Evolutionary conservation across 768 basidiomycete species (phyloP).

Genomic region (Boletus sp.): DNA sequence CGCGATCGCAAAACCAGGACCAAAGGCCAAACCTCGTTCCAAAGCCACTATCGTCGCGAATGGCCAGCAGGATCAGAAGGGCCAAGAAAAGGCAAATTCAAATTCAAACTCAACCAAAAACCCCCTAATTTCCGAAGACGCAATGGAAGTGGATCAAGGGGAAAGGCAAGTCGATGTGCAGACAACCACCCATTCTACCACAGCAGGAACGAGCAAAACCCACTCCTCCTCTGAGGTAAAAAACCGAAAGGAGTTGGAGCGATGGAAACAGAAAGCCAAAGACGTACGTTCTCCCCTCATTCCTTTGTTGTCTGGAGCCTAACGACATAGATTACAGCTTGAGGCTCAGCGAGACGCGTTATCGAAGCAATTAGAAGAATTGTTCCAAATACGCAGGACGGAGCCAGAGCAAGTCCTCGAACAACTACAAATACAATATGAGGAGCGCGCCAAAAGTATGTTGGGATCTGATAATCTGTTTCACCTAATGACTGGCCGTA

Average conservation of each 20-base stretch:
- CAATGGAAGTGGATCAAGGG: constrained; percentile 15
- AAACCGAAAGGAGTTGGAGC: constrained; percentile 26
- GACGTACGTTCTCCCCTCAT: constrained; percentile 15
- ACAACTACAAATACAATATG: constrained; percentile 48
- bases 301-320: not conserved
- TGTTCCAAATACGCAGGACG: constrained; percentile 55
- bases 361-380: constrained; percentile 56
- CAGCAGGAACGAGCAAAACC: constrained; percentile 11
- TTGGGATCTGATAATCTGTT: not conserved
- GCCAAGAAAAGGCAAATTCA: constrained; percentile 8
- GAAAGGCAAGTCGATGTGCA: constrained; percentile 3
- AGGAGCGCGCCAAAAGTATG: constrained; percentile 53
- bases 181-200: not conserved
- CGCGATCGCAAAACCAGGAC: not conserved
- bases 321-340: constrained; percentile 17
- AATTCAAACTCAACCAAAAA: constrained; percentile 13
- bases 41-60: constrained; percentile 8
- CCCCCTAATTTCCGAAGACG: not conserved
- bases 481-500: constrained; percentile 26
- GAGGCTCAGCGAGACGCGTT: constrained; percentile 47
- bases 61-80: constrained; percentile 5
- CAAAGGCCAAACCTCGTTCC: constrained; percentile 16
- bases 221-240: constrained; percentile 14
- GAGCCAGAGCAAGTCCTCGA: constrained; percentile 61
- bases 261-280: constrained; percentile 31